Percentiles rank a stretch among this genome's conserved stretches.
These are phyloP conservation scores for Emergomyces pasteurianus DNA, from an alignment of 2,329 filamentous ascomycete species.

Conservation along the genomic window DNA sequence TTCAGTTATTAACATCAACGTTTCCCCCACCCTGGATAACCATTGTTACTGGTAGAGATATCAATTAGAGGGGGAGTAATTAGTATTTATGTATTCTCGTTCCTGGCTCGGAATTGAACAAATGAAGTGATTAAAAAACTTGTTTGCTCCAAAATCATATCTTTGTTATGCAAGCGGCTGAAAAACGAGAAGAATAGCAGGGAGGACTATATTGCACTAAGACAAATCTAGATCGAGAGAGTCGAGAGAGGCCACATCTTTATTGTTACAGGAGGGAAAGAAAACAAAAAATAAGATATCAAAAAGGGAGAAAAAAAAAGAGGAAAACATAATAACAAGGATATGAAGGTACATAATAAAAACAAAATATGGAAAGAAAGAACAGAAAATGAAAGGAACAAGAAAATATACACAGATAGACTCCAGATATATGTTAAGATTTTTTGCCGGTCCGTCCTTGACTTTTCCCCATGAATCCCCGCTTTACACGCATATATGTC, in stretches of 20 bases:
- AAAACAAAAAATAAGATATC: background rate
- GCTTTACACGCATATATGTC: constrained; percentile 1
- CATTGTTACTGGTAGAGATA: no score
- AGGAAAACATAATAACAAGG: constrained; percentile 6
- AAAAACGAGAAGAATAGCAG: background rate
- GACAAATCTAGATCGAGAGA: constrained; percentile 5
- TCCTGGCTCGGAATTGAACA: no score
- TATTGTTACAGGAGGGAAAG: background rate
- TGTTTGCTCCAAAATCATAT: no score
- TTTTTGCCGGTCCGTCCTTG: constrained; percentile 2
- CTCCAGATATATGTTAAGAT: constrained; percentile 1
- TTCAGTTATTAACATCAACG: no score
- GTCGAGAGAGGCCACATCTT: constrained; percentile 1
- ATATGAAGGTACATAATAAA: background rate
- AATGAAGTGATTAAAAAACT: background rate
- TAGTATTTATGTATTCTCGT: no score
- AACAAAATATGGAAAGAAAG: background rate
- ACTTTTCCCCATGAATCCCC: constrained; percentile 2
- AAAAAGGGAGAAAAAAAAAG: background rate
- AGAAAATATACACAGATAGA: constrained; percentile 1
- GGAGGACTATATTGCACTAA: background rate
- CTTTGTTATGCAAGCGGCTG: no score
- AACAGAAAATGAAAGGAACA: background rate
- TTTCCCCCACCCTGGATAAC: no score
- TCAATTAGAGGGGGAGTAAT: no score